Evolutionary conservation across 164 flowering plant species (phyloP).

Genomic region (Chimonanthus salicifolius): DNA sequence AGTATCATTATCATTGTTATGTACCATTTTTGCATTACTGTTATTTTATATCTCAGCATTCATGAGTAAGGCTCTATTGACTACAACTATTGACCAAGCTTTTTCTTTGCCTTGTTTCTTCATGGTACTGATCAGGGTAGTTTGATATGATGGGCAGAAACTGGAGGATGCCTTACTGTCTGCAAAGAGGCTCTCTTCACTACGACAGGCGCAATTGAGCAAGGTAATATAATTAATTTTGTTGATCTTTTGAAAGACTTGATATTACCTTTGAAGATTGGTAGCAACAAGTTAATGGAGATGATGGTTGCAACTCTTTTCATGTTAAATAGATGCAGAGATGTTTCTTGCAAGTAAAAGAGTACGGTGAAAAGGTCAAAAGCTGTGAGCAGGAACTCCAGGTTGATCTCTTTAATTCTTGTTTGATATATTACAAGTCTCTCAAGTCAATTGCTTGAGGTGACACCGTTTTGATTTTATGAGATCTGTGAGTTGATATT

Average conservation of each 20-base stretch:
- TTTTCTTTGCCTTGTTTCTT: not conserved
- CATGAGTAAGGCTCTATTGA: not conserved
- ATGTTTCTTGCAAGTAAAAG: conserved; percentile 58
- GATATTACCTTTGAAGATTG: not conserved
- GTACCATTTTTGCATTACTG: too few species aligned
- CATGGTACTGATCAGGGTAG: conserved; percentile 2
- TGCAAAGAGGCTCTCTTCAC: conserved; percentile 51
- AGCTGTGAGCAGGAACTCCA: conserved; percentile 70
- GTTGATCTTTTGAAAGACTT: not conserved
- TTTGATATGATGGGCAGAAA: conserved; percentile 37
- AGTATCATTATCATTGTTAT: too few species aligned
- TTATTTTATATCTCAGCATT: not conserved
- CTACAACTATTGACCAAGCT: not conserved
- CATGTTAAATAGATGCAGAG: conserved; percentile 51
- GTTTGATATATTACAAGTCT: too few species aligned
- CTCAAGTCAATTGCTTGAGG: too few species aligned
- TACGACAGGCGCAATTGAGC: conserved; percentile 47
- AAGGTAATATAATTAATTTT: conserved; percentile 35
- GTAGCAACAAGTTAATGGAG: not conserved
- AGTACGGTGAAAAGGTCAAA: conserved; percentile 49
- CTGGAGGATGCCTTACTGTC: conserved; percentile 57
- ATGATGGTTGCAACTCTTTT: not conserved
- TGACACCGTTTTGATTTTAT: too few species aligned
- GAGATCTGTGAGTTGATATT: too few species aligned
- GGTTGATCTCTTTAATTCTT: conserved; percentile 29